phyloP scores from a whole-genome alignment of 2,329 filamentous ascomycete genomes.

The Aspergillus oerlinghausenensis region DNA sequence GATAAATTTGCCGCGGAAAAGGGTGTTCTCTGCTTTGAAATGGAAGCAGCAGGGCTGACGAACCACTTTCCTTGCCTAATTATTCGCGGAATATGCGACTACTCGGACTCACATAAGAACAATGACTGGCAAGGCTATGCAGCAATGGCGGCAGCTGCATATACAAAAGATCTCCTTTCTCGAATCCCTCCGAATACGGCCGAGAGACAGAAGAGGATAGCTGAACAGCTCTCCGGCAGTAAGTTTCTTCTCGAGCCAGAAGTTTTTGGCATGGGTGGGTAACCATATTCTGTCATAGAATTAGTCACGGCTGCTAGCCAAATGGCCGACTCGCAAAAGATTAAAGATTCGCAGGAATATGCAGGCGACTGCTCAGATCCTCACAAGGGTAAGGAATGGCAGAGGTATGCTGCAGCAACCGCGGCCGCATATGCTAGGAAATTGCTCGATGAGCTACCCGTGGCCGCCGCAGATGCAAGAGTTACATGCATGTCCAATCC shows the following conservation, averaged over 20 bases:
- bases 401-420: conserved; percentile 30
- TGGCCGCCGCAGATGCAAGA: background rate
- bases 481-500: background rate
- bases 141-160: conserved; percentile 12
- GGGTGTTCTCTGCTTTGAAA: conserved; percentile 12
- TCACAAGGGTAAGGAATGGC: conserved; percentile 38
- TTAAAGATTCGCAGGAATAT: conserved; percentile 26
- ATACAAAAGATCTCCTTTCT: conserved; percentile 5
- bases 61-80: no score
- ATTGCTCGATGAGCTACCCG: conserved; percentile 11
- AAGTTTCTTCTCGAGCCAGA: no score
- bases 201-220: no score
- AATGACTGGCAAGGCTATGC: conserved; percentile 1
- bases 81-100: no score
- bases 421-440: conserved; percentile 28
- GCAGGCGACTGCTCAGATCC: conserved; percentile 40
- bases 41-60: no score
- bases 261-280: no score
- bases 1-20: conserved; percentile 7
- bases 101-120: no score
- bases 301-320: no score
- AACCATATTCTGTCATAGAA: background rate
- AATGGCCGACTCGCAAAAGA: no score
- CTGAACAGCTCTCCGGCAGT: no score
- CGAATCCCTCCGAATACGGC: no score